Percentiles rank a stretch among this genome's conserved stretches.
phyloP scores from a whole-genome alignment of 176 grass and related monocot species.

The Lolium multiflorum region DNA sequence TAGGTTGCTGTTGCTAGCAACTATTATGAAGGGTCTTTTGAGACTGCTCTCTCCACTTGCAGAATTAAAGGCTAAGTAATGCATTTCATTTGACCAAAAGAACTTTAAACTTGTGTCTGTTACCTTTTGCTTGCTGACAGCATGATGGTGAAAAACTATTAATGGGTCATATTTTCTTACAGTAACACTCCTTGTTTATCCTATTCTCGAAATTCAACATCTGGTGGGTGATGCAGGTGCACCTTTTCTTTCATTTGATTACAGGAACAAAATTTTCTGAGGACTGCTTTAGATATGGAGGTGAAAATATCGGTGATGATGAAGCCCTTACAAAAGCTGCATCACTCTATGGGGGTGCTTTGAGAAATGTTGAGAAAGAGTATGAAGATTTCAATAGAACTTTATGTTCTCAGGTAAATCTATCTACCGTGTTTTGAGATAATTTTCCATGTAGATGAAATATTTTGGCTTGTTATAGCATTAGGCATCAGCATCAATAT shows the following conservation, averaged over 20 bases:
- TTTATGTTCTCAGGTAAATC: slow-evolving; percentile 81
- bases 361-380: slow-evolving; percentile 98
- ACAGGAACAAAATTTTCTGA: slow-evolving; percentile 95
- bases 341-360: slow-evolving; percentile 82
- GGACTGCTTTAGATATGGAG: slow-evolving; percentile 96
- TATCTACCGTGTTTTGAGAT: slow-evolving; percentile 10
- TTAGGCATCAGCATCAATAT: neutral
- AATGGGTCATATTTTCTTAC: neutral
- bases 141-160: neutral
- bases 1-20: slow-evolving; percentile 23
- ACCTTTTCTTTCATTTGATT: slow-evolving; percentile 44
- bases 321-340: slow-evolving; percentile 79
- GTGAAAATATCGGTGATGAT: slow-evolving; percentile 72
- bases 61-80: neutral
- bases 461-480: slow-evolving; percentile 1
- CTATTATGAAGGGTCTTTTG: slow-evolving; percentile 6
- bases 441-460: slow-evolving; percentile 26
- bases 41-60: slow-evolving; percentile 7
- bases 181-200: neutral
- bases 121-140: neutral
- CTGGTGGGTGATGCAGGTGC: slow-evolving; percentile 13
- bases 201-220: slow-evolving; percentile 27
- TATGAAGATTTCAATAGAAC: slow-evolving; percentile 83
- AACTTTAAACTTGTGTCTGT: neutral
- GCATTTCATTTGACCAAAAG: neutral